Percentiles rank a stretch among this genome's conserved stretches.
These are phyloP conservation scores for Calocera viscosa DNA, from an alignment of 768 basidiomycete species.

Conservation along the genomic window DNA sequence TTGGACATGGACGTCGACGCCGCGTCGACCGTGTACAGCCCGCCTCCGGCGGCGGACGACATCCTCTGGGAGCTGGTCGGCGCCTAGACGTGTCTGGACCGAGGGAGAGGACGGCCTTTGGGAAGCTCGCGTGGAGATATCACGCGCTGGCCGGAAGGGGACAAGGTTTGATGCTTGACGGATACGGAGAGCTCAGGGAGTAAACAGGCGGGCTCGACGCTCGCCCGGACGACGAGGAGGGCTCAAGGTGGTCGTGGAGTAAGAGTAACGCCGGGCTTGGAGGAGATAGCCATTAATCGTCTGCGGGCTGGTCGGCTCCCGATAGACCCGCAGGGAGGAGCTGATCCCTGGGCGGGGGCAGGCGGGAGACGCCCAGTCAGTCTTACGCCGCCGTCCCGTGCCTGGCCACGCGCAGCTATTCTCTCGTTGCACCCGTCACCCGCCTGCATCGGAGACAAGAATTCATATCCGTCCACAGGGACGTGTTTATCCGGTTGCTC, in stretches of 20 bases:
- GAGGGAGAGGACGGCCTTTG: not conserved
- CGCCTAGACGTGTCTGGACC: not conserved
- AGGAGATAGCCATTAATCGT: not conserved
- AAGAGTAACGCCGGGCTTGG: not conserved
- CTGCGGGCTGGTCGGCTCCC: not conserved
- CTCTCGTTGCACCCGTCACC: not conserved
- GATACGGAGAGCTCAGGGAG: no score
- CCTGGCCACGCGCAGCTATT: no score
- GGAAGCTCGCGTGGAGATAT: not conserved
- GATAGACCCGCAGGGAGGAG: not conserved
- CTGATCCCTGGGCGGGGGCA: no score
- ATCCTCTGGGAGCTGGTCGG: not conserved
- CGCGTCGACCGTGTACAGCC: conserved; percentile 4
- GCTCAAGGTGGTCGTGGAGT: not conserved
- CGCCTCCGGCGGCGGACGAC: not conserved
- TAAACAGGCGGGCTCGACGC: no score
- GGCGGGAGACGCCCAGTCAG: no score
- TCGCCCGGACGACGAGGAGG: not conserved
- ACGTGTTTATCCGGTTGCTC: not conserved
- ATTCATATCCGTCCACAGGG: no score
- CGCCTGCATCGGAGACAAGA: not conserved
- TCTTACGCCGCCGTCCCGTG: not conserved
- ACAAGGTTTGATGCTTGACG: not conserved
- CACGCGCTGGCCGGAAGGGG: not conserved
- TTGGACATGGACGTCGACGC: not conserved